Conservation (phyloP, 192 early-diverging fungal species). For the Backusella macrospora region DNA sequence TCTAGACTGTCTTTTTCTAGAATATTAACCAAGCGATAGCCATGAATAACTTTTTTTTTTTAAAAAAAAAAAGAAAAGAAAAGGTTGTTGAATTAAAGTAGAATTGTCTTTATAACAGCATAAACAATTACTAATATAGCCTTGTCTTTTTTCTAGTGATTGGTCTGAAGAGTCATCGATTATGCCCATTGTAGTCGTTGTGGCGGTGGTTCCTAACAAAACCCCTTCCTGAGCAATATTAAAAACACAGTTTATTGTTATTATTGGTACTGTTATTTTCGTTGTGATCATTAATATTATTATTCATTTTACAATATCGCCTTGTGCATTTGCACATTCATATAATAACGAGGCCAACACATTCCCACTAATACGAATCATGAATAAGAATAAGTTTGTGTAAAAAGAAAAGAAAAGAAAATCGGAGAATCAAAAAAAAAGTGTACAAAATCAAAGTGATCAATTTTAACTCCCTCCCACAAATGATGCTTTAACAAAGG, state of each 20-base stretch:
- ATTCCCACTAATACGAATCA: constrained; percentile 5
- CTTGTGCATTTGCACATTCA: neutral
- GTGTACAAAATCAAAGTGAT: too few relatives aligned
- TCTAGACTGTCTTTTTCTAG: neutral
- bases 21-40: neutral
- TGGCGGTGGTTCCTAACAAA: neutral
- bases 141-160: neutral
- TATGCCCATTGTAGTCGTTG: constrained; percentile 1
- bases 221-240: neutral
- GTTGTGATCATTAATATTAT: neutral
- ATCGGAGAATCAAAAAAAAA: neutral
- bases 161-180: constrained; percentile 9
- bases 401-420: neutral
- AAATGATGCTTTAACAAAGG: too few relatives aligned
- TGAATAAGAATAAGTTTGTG: neutral
- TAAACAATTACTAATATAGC: neutral
- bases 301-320: neutral
- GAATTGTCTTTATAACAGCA: neutral
- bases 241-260: too few relatives aligned
- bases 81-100: neutral
- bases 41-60: neutral
- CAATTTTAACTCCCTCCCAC: too few relatives aligned
- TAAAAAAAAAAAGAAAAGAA: neutral
- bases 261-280: neutral
- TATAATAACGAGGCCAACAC: constrained; percentile 2